Conservation (phyloP, 169 alveolate genomes). For the Plasmodium falciparum region DNA sequence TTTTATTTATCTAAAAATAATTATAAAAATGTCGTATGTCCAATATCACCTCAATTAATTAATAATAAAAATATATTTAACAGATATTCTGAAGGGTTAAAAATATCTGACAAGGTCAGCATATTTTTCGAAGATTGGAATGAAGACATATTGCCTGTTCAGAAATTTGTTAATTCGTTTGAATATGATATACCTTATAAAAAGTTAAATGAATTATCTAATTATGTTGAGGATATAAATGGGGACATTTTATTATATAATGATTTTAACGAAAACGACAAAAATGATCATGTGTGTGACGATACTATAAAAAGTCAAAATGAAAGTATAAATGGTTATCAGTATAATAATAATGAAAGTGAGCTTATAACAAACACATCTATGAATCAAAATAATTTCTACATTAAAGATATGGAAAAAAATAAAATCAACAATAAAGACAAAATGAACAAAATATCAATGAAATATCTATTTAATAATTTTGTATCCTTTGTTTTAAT, state of each 20-base stretch:
- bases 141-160: conserved; percentile 54
- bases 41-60: conserved; percentile 49
- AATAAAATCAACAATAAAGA: neutral
- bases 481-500: conserved; percentile 64
- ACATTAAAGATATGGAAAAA: neutral
- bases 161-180: conserved; percentile 10
- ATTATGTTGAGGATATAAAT: conserved; percentile 1
- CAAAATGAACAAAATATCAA: neutral
- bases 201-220: conserved; percentile 24
- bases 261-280: conserved; percentile 2
- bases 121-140: conserved; percentile 69
- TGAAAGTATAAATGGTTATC: neutral
- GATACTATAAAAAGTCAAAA: neutral
- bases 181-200: conserved; percentile 9
- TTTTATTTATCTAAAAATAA: conserved; percentile 25
- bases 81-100: conserved; percentile 47
- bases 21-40: conserved; percentile 15
- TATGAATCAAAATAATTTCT: neutral
- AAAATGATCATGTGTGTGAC: neutral
- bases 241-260: conserved; percentile 23
- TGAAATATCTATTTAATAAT: conserved; percentile 15
- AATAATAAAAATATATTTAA: conserved; percentile 54
- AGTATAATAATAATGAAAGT: neutral
- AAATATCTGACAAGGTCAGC: conserved; percentile 61
- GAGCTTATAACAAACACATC: neutral